These are phyloP conservation scores for Sarocladiaceae sp. DNA, from an alignment of 2,329 filamentous ascomycete species.

Conservation along the genomic window DNA sequence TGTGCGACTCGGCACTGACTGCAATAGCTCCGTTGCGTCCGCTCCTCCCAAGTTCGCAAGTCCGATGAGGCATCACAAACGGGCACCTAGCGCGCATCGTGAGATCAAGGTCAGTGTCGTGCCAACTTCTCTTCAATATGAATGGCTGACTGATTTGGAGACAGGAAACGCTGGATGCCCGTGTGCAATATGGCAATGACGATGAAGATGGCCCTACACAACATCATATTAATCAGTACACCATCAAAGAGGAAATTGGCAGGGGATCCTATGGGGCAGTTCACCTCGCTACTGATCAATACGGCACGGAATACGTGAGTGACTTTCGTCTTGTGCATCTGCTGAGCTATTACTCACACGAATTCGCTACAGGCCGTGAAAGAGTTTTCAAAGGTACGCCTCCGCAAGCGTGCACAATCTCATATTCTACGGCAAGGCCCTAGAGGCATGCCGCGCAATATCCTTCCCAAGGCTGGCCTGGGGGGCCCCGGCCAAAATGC, in stretches of 20 bases:
- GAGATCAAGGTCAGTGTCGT: conserved; percentile 55
- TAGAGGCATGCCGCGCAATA: conserved; percentile 20
- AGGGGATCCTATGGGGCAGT: conserved; percentile 93
- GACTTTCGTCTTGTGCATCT: conserved; percentile 6
- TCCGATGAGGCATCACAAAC: conserved; percentile 53
- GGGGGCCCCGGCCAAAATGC: conserved; percentile 15
- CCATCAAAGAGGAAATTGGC: conserved; percentile 93
- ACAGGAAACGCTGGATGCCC: conserved; percentile 93
- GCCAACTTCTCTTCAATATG: not conserved
- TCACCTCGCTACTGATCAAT: conserved; percentile 85
- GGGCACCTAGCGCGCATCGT: conserved; percentile 53
- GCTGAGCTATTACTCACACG: conserved; percentile 14
- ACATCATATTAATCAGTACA: conserved; percentile 91
- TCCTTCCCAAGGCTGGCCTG: conserved; percentile 31
- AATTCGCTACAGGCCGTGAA: conserved; percentile 72
- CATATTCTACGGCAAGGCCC: conserved; percentile 64
- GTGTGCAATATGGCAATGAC: conserved; percentile 80
- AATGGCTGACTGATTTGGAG: conserved; percentile 13
- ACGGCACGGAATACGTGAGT: conserved; percentile 86
- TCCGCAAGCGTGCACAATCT: conserved; percentile 87
- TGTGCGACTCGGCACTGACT: not conserved
- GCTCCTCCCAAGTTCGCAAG: conserved; percentile 27
- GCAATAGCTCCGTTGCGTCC: not conserved
- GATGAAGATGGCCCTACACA: conserved; percentile 76
- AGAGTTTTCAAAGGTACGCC: conserved; percentile 89